phyloP scores from a whole-genome alignment of 169 alveolate genomes.

The Cryptosporidium muris region DNA sequence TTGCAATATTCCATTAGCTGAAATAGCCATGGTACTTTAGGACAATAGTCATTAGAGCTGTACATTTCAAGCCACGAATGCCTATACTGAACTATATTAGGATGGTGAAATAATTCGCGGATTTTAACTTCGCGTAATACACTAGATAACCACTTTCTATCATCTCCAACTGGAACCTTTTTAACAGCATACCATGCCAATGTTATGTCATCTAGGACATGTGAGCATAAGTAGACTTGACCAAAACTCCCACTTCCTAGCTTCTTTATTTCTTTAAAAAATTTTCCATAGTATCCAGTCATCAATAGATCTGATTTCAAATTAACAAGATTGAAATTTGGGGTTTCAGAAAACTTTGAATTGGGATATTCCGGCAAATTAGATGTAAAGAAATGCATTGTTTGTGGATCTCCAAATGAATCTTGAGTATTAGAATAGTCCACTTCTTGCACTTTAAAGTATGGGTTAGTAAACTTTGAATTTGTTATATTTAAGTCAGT shows the following conservation, averaged over 20 bases:
- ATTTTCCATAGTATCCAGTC: slow-evolving; percentile 82
- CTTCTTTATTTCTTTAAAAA: slow-evolving; percentile 78
- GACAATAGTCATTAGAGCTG: slow-evolving; percentile 80
- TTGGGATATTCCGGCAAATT: too few relatives aligned
- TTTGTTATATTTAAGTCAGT: too few relatives aligned
- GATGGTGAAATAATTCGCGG: slow-evolving; percentile 81
- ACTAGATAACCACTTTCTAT: slow-evolving; percentile 77
- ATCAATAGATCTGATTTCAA: slow-evolving; percentile 75
- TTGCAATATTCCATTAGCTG: slow-evolving; percentile 86
- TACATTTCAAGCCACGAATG: slow-evolving; percentile 85
- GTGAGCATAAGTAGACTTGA: slow-evolving; percentile 81
- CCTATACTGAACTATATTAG: slow-evolving; percentile 80
- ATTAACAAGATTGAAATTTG: slow-evolving; percentile 21
- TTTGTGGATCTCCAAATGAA: too few relatives aligned
- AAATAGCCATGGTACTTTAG: slow-evolving; percentile 85
- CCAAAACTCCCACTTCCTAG: slow-evolving; percentile 85
- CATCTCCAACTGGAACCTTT: slow-evolving; percentile 85
- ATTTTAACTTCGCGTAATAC: slow-evolving; percentile 82
- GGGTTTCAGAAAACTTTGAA: not conserved
- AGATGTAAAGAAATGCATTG: too few relatives aligned
- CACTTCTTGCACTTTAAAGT: too few relatives aligned
- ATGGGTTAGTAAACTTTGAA: too few relatives aligned
- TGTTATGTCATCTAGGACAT: slow-evolving; percentile 78
- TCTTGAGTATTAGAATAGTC: too few relatives aligned
- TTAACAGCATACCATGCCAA: slow-evolving; percentile 84